Base-by-base conservation (phyloP, 2,329 filamentous ascomycete genomes). In the Ophiocordyceps robertsii region DNA sequence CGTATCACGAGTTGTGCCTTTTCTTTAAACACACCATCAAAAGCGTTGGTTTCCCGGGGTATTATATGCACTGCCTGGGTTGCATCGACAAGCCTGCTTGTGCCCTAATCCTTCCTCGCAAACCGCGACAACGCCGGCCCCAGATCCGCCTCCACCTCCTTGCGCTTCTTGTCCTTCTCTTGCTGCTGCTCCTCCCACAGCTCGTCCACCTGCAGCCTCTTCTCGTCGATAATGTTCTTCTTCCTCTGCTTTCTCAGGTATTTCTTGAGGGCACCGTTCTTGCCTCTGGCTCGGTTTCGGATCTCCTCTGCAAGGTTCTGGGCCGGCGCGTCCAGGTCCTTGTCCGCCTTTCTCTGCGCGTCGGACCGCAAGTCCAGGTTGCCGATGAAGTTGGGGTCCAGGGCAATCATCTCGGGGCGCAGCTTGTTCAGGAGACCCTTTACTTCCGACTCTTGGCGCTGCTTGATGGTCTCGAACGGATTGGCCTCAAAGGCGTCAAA, bases 161-260 rank as follows among this genome's bases (percentile, higher is more conserved):
- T 56, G 39, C 67, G 64, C 64, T 75, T 73, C 54, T 77, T 72
- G 52, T 81, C 66, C 55, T 73, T 80, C 55, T 80, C 75, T 58
- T 80, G 74, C 52, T 81, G 75, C 60, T 77, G 77, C 60, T 82
- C 77, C 51, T 81, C 78, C 68, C 82, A 80, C 59, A 95, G 69
- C 64, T 88, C 85, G 60, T 95, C 85, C 39, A 89, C 82, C 58
- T 82, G 80, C 61, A 95, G 64, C 57, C 84, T 81, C 74, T 90
- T 89, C 72, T 95, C 92, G 68, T 98, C 92, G 60, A 98, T 88
- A 44, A 98, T 77, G 61, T 96, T 96, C 72, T 83, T 86, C 56
- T 82, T 82, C 38, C 86, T 80, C 67, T 92, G 89, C 77, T 96
- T 96, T 51, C 92, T 72, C 56, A 96, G 64, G 59, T 93, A 89